Evolutionary conservation across 106 monocot genomes (phyloP).

Genomic region (Dactylorhiza incarnata): DNA sequence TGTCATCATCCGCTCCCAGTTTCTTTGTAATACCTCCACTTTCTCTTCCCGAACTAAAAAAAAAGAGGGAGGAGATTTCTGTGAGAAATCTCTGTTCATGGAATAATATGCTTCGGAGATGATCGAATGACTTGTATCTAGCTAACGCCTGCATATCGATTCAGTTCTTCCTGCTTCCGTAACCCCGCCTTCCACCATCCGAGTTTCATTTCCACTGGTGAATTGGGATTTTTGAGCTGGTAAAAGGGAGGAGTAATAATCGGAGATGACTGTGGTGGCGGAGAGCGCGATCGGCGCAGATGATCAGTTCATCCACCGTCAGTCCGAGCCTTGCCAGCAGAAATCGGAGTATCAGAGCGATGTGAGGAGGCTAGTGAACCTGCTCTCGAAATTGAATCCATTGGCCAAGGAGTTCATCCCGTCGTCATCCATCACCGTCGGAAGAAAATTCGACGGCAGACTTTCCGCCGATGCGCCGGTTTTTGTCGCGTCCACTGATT

Average conservation of each 20-base stretch:
- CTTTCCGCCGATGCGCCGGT: constrained; percentile 56
- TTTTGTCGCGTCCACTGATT: constrained; percentile 20
- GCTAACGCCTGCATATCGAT: neutral
- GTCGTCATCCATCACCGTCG: constrained; percentile 23
- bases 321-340: constrained; percentile 13
- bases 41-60: neutral
- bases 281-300: constrained; percentile 25
- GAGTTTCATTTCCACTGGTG: neutral
- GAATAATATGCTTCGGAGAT: neutral
- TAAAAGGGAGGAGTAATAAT: neutral
- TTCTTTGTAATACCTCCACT: neutral
- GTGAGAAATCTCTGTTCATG: neutral
- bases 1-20: too few relatives aligned
- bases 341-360: constrained; percentile 34
- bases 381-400: constrained; percentile 86
- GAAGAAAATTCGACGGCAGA: constrained; percentile 19
- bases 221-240: neutral
- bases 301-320: constrained; percentile 25
- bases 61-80: neutral
- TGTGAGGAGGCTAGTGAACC: constrained; percentile 58
- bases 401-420: constrained; percentile 95
- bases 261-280: constrained; percentile 39
- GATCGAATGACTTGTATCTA: neutral
- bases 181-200: neutral
- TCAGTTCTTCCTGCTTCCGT: too few relatives aligned